Percentiles rank a stretch among this genome's conserved stretches.
phyloP scores from a whole-genome alignment of 768 basidiomycete species.

The Exsudoporus frostii region DNA sequence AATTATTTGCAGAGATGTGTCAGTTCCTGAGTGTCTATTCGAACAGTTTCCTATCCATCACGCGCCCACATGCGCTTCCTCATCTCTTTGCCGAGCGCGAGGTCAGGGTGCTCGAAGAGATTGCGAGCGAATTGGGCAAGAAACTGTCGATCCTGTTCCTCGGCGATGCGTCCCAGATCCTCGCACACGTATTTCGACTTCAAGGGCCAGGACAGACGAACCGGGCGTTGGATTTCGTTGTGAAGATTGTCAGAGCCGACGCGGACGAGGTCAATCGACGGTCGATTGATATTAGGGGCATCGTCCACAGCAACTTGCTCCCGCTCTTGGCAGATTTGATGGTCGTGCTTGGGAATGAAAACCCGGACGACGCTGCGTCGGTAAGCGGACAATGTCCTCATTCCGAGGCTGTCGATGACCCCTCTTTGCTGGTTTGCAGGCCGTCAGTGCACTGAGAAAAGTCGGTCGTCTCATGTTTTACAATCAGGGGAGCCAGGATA shows the following conservation, averaged over 20 bases:
- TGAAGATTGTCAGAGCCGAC: conserved; percentile 52
- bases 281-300: conserved; percentile 39
- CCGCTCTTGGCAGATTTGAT: conserved; percentile 74
- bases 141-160: conserved; percentile 50
- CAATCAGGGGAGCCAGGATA: conserved; percentile 26
- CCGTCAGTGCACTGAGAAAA: conserved; percentile 42
- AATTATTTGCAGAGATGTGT: conserved; percentile 60
- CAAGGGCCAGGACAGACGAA: conserved; percentile 52
- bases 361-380: conserved; percentile 39
- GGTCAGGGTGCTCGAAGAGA: conserved; percentile 51
- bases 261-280: conserved; percentile 34
- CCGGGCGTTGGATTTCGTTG: conserved; percentile 59
- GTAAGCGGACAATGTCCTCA: conserved; percentile 33
- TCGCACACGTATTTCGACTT: conserved; percentile 66
- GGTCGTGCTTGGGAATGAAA: conserved; percentile 72
- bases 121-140: conserved; percentile 51
- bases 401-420: conserved; percentile 34
- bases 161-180: conserved; percentile 54
- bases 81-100: conserved; percentile 63
- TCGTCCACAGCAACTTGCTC: conserved; percentile 66
- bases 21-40: conserved; percentile 60
- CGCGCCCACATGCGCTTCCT: conserved; percentile 65
- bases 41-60: conserved; percentile 60
- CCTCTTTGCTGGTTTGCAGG: conserved; percentile 39
- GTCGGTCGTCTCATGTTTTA: conserved; percentile 36